Percentiles rank a stretch among this genome's conserved stretches.
These are phyloP conservation scores for Blastobotrys muscicola DNA, from an alignment of 805 yeast genomes.

Conservation along the genomic window DNA sequence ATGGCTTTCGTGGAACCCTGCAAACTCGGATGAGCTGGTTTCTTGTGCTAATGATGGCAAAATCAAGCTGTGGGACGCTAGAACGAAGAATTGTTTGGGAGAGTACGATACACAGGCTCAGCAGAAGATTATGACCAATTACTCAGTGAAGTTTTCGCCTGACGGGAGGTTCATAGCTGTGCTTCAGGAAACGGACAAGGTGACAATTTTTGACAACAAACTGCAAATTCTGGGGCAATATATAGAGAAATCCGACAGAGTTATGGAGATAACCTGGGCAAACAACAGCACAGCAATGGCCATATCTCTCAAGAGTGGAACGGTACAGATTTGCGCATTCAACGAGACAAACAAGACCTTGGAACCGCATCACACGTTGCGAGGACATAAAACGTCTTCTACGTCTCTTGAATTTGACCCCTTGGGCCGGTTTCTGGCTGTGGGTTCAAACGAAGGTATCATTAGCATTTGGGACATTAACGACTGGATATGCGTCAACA, in stretches of 20 bases:
- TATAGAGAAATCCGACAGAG: too few species aligned
- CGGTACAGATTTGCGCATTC: too few species aligned
- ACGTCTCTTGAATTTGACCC: constrained; percentile 43
- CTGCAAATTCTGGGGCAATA: too few species aligned
- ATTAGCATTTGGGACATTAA: constrained; percentile 41
- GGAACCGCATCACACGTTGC: constrained; percentile 13
- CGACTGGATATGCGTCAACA: constrained; percentile 31
- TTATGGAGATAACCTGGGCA: too few species aligned
- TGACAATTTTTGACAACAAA: constrained; percentile 31
- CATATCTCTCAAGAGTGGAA: too few species aligned
- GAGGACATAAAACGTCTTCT: constrained; percentile 44
- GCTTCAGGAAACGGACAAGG: constrained; percentile 32
- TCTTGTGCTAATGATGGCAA: constrained; percentile 40
- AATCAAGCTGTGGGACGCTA: constrained; percentile 40
- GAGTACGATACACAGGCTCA: constrained; percentile 24
- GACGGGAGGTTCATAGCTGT: constrained; percentile 41
- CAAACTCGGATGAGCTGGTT: constrained; percentile 36
- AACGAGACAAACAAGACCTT: too few species aligned
- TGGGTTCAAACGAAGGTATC: constrained; percentile 51
- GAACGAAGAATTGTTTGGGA: constrained; percentile 27
- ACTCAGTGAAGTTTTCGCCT: constrained; percentile 31
- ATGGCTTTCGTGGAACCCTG: constrained; percentile 42
- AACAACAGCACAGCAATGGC: too few species aligned
- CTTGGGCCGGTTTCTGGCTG: constrained; percentile 39
- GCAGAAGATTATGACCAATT: constrained; percentile 6